Evolutionary conservation across 345 rosid genomes (phyloP).

Genomic region (Corymbia maculata): DNA sequence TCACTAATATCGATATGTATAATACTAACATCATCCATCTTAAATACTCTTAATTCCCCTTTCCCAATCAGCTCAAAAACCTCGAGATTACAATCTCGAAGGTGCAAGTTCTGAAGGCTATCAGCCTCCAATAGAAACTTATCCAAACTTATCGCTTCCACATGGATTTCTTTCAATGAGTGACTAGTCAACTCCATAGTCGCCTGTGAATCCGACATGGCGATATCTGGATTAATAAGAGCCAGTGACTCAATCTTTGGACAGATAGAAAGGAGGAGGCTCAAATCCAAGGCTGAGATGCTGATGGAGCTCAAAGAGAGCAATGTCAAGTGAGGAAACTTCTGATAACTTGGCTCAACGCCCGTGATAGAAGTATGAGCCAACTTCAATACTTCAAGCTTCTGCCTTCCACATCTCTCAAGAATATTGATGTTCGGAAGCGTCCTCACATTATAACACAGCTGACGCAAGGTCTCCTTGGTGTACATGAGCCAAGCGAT

Average conservation of each 20-base stretch:
- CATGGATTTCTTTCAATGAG: slow-evolving; percentile 57
- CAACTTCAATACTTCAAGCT: slow-evolving; percentile 50
- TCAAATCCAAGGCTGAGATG: slow-evolving; percentile 75
- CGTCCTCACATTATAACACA: slow-evolving; percentile 61
- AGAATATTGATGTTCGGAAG: slow-evolving; percentile 67
- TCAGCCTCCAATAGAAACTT: slow-evolving; percentile 88
- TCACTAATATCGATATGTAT: slow-evolving; percentile 79
- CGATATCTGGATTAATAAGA: slow-evolving; percentile 61
- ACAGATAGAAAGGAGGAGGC: slow-evolving; percentile 64
- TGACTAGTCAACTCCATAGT: slow-evolving; percentile 60
- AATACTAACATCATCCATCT: slow-evolving; percentile 81
- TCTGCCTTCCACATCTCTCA: slow-evolving; percentile 78
- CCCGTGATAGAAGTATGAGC: slow-evolving; percentile 59
- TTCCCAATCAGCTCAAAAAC: slow-evolving; percentile 76
- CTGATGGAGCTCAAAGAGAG: slow-evolving; percentile 65
- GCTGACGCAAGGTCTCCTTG: slow-evolving; percentile 54
- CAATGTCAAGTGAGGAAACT: slow-evolving; percentile 73
- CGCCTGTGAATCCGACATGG: slow-evolving; percentile 64
- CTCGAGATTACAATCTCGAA: slow-evolving; percentile 78
- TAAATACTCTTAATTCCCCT: slow-evolving; percentile 66
- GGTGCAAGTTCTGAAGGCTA: slow-evolving; percentile 58
- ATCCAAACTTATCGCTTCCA: slow-evolving; percentile 75
- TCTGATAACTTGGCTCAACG: slow-evolving; percentile 77
- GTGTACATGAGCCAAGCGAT: slow-evolving; percentile 95
- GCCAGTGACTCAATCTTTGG: slow-evolving; percentile 55